phyloP scores from a whole-genome alignment of 108 stramenopile genomes.

The Fragilaria crotonensis region DNA sequence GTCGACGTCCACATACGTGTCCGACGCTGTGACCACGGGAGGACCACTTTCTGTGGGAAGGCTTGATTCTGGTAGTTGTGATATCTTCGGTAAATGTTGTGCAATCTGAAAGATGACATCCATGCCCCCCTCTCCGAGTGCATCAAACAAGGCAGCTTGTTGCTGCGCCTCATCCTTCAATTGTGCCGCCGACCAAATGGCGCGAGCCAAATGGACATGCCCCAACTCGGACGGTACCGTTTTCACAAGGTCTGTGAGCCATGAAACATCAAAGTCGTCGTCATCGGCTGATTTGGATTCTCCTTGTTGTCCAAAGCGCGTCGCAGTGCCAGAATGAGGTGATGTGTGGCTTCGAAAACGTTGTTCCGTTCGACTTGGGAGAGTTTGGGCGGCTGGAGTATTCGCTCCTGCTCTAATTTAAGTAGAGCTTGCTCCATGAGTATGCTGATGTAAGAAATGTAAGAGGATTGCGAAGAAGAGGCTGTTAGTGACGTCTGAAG shows the following conservation, averaged over 20 bases:
- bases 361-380: no score
- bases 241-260: neutral
- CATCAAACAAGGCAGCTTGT: constrained; percentile 56
- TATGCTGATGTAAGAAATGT: no score
- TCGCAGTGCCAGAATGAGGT: no score
- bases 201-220: constrained; percentile 16
- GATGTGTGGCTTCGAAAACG: no score
- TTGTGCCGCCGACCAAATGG: constrained; percentile 24
- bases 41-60: neutral
- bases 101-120: constrained; percentile 36
- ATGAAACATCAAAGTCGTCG: neutral
- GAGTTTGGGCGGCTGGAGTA: no score
- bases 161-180: constrained; percentile 26
- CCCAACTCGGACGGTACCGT: constrained; percentile 28
- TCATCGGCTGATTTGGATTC: neutral
- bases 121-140: constrained; percentile 54
- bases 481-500: no score
- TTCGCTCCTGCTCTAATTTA: no score
- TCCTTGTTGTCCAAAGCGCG: no score
- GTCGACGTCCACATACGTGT: constrained; percentile 18
- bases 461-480: no score
- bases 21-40: neutral
- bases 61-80: neutral
- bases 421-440: no score
- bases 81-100: constrained; percentile 14